Evolutionary conservation across 495 filamentous ascomycete species (phyloP).

Genomic region (Aspergillus asperescens): DNA sequence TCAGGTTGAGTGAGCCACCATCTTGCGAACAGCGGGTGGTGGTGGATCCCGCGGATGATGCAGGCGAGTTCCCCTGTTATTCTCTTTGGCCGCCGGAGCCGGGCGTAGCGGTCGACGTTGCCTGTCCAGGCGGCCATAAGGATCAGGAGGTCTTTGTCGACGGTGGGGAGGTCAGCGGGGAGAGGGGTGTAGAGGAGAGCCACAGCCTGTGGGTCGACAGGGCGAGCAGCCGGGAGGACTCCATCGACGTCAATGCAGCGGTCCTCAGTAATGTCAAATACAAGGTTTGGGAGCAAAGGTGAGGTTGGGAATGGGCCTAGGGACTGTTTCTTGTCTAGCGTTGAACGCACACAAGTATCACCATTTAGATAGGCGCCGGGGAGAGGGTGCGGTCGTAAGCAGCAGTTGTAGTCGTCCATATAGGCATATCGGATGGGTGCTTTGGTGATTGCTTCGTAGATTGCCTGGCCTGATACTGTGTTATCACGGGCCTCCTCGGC

Average conservation of each 20-base stretch:
- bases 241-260: conserved; percentile 18
- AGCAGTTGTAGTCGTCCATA: conserved; percentile 1
- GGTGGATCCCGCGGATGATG: conserved; percentile 21
- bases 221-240: too few species aligned
- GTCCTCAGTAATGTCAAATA: conserved; percentile 25
- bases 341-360: conserved; percentile 24
- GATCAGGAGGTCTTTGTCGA: conserved; percentile 23
- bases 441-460: not conserved
- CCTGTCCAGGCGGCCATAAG: conserved; percentile 23
- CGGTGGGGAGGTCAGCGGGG: conserved; percentile 20
- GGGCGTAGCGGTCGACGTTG: conserved; percentile 23
- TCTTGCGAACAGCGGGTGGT: conserved; percentile 21
- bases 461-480: not conserved
- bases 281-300: too few species aligned
- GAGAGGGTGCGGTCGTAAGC: not conserved
- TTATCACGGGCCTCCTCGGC: conserved; percentile 28
- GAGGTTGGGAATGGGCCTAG: too few species aligned
- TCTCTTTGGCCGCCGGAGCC: conserved; percentile 13
- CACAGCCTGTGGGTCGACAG: not conserved
- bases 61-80: conserved; percentile 13
- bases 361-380: conserved; percentile 25
- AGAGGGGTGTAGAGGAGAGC: conserved; percentile 15
- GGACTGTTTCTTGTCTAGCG: too few species aligned
- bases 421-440: not conserved
- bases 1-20: conserved; percentile 17